phyloP scores from a whole-genome alignment of 495 filamentous ascomycete genomes.

The Neurospora pannonica region DNA sequence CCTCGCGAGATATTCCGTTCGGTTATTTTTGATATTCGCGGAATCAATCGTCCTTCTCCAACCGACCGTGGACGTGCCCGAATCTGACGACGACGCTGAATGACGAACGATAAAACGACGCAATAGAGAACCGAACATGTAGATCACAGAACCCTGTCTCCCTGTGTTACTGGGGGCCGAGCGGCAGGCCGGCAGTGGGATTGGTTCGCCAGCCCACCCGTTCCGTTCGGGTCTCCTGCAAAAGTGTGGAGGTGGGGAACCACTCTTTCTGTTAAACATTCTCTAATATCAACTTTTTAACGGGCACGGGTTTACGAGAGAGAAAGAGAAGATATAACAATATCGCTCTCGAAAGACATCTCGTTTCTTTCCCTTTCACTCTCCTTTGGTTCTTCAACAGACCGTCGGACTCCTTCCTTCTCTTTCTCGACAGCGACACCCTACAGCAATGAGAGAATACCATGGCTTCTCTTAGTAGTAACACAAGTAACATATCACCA shows the following conservation, averaged over 20 bases:
- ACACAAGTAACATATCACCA: constrained; percentile 23
- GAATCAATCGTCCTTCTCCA: neutral
- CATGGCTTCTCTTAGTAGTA: constrained; percentile 56
- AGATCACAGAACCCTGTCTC: neutral
- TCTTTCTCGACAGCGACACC: constrained; percentile 2
- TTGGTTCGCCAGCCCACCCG: neutral
- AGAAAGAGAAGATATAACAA: neutral
- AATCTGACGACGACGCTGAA: neutral
- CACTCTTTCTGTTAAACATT: neutral
- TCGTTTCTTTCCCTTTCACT: too few species aligned
- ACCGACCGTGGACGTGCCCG: neutral
- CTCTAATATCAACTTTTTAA: neutral
- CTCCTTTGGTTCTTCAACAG: neutral
- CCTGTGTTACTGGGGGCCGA: neutral
- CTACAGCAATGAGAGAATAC: constrained; percentile 47
- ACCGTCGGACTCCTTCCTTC: neutral
- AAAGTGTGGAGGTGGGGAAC: neutral
- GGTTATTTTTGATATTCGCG: neutral
- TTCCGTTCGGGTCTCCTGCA: neutral
- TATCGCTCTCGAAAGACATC: neutral
- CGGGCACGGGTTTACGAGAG: neutral
- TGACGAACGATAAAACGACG: too few species aligned
- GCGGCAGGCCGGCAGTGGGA: neutral
- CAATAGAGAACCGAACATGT: neutral
- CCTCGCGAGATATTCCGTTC: neutral